Conservation (phyloP, 1,139 yeast species). For the Lodderomyces parapsilosis region DNA sequence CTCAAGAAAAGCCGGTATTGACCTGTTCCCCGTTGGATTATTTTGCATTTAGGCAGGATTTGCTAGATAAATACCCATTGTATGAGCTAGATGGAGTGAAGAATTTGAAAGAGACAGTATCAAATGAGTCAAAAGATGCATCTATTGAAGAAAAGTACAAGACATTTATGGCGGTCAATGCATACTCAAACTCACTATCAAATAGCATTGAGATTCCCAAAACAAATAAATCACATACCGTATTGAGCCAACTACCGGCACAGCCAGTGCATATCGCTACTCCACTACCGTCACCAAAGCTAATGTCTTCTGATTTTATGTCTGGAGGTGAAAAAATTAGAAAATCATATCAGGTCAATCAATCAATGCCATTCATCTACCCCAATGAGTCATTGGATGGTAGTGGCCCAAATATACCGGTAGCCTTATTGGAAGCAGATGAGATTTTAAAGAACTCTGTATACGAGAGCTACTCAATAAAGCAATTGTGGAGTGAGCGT, state of each 20-base stretch:
- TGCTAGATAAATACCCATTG: conserved; percentile 73
- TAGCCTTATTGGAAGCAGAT: conserved; percentile 75
- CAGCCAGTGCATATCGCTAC: conserved; percentile 80
- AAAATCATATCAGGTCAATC: conserved; percentile 76
- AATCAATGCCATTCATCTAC: conserved; percentile 74
- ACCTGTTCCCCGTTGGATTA: conserved; percentile 78
- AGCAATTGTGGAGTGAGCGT: conserved; percentile 72
- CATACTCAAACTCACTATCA: conserved; percentile 51
- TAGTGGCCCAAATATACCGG: conserved; percentile 47
- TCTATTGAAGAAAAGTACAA: conserved; percentile 25
- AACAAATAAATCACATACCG: conserved; percentile 52
- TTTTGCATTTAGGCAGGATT: conserved; percentile 72
- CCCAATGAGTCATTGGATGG: conserved; percentile 42
- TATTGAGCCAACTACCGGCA: conserved; percentile 55
- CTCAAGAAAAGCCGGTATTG: conserved; percentile 23
- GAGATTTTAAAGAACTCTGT: conserved; percentile 59
- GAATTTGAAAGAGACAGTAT: conserved; percentile 14
- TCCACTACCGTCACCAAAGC: conserved; percentile 84
- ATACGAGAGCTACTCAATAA: conserved; percentile 61
- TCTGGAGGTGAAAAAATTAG: conserved; percentile 65
- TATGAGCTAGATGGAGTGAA: conserved; percentile 26
- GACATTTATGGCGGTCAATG: conserved; percentile 41
- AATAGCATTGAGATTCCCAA: conserved; percentile 62
- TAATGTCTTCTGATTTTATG: conserved; percentile 57
- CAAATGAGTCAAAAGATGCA: conserved; percentile 8